Evolutionary conservation across 2,329 filamentous ascomycete genomes (phyloP), one percentile per base, ranked within the genome.

Genomic region (Scorias spongiosa): DNA sequence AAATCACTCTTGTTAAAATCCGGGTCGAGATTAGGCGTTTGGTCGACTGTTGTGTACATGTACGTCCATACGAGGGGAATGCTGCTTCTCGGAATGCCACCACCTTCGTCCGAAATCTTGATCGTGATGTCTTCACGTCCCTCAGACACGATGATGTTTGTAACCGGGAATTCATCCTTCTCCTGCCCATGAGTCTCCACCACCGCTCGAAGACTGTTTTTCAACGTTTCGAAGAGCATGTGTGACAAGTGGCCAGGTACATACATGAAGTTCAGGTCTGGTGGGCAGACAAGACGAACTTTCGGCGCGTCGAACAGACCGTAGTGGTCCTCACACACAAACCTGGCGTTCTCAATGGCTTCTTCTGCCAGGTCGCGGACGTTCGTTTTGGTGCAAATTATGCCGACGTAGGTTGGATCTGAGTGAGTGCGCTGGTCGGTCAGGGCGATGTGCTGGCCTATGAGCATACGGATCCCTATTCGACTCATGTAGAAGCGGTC

Each of bases 1-100:
- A 98, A 98, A 63, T 98, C 91, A 66, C 81, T 94, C 69, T 96
- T 93, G 66, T 98, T 89, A 63, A 96, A 98, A 62, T 96, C 89
- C 1, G 91, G 91, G 59, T 98, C 91, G 49, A 98, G 69, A 59
- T 80, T 93, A 11, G 91, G 91, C 17, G 91, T 96, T 54, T 88
- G 80, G 63, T 96, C 91, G 51, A 98, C 91, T 2, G 91, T 98
- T 30, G 91, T 98, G 64, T 98, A 98, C 91, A 96, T 98, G 64
- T 98, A 98, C 10, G 91, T 98, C 91, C 91, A 98, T n/a, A 96
- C 91, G 11, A 98, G 74, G 5, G 91, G 91, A 50, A 98, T 96
- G 42, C 86, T 78, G 55, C 84, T 93, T 56, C 91, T 73, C 0
- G 91, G 87, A 43, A 98, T 96, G 49, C 91, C 91, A 50, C 91